Evolutionary conservation across 129 eudicot species (phyloP).

Genomic region (Flaveria bidentis): DNA sequence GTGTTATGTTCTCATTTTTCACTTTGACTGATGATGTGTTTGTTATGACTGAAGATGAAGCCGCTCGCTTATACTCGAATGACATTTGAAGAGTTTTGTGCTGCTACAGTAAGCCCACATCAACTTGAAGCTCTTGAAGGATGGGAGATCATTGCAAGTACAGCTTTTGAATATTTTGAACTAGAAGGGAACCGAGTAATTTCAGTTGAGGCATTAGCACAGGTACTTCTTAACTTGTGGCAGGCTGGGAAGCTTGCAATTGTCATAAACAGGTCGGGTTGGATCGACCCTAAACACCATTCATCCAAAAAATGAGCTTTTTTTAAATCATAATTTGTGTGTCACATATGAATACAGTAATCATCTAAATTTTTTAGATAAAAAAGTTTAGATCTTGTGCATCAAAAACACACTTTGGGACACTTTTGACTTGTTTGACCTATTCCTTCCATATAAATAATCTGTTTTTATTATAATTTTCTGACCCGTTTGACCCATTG

Average conservation of each 20-base stretch:
- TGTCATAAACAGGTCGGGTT: neutral
- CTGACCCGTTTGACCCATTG: neutral
- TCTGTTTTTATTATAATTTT: no score
- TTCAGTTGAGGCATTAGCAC: conserved; percentile 69
- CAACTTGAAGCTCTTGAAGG: conserved; percentile 85
- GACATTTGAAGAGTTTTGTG: conserved; percentile 94
- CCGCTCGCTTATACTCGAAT: conserved; percentile 62
- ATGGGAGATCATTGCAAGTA: conserved; percentile 65
- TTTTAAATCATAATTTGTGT: neutral
- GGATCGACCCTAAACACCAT: neutral
- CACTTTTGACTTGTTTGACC: neutral
- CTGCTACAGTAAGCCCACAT: conserved; percentile 72
- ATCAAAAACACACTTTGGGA: neutral
- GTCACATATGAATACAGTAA: neutral
- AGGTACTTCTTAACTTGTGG: conserved; percentile 35
- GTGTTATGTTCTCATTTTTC: conserved; percentile 17
- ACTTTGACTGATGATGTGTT: neutral
- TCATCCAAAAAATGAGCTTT: neutral
- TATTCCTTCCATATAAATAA: no score
- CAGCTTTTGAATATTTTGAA: conserved; percentile 67
- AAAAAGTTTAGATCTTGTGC: no score
- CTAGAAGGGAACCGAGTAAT: conserved; percentile 68
- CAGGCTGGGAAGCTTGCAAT: neutral
- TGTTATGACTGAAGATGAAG: conserved; percentile 63
- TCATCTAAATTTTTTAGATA: neutral